These are phyloP conservation scores for Podaxis mareebaensis DNA, from an alignment of 768 basidiomycete genomes.

Conservation along the genomic window DNA sequence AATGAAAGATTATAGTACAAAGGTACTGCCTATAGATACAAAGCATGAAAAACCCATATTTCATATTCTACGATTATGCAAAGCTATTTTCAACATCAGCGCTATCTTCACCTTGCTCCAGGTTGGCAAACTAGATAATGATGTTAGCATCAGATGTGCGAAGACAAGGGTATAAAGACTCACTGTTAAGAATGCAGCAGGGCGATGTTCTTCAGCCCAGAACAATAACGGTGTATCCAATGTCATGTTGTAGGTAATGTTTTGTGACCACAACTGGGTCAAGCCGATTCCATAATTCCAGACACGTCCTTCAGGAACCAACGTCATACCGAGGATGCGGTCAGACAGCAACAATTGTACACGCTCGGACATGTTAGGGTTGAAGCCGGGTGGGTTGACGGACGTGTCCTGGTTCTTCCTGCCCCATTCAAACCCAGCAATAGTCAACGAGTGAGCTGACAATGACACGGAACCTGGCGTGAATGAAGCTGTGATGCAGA, in stretches of 20 bases:
- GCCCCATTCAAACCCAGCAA: conserved; percentile 98
- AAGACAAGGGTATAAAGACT: conserved; percentile 30
- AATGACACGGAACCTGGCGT: conserved; percentile 97
- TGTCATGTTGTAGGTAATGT: conserved; percentile 76
- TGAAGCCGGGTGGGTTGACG: conserved; percentile 88
- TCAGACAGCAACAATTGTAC: conserved; percentile 93
- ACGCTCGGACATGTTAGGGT: conserved; percentile 97
- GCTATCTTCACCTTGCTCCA: conserved; percentile 90
- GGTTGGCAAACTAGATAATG: conserved; percentile 71
- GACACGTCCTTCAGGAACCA: conserved; percentile 90
- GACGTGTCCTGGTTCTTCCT: conserved; percentile 89
- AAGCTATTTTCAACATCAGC: conserved; percentile 97
- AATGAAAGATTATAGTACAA: conserved; percentile 6
- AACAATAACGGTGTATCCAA: conserved; percentile 93
- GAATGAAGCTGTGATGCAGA: conserved; percentile 93
- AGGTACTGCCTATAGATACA: neutral
- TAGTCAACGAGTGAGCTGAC: conserved; percentile 86
- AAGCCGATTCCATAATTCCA: conserved; percentile 98
- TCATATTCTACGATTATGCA: conserved; percentile 48
- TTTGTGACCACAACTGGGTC: conserved; percentile 89
- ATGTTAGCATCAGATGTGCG: conserved; percentile 5
- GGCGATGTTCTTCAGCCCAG: conserved; percentile 96
- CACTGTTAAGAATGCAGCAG: conserved; percentile 90
- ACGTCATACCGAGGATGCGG: conserved; percentile 92
- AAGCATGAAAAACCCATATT: neutral